Base-by-base conservation (phyloP, 306 rosid species). In the Prinsepia uniflora region DNA sequence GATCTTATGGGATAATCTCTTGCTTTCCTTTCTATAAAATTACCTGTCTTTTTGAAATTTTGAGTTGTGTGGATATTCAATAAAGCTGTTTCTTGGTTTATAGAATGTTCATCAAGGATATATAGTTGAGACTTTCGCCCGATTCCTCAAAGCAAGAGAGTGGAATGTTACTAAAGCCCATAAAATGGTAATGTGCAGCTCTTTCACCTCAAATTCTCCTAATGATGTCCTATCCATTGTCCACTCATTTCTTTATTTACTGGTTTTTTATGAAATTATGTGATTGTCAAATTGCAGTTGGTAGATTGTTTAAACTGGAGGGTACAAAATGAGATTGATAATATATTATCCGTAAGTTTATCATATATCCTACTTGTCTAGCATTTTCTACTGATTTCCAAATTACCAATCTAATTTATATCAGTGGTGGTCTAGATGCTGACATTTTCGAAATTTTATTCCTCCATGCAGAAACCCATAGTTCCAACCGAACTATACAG, bases 121-220 rank as follows among this genome's bases (percentile, higher is more conserved):
- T 67, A 41, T 74, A 59, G 56, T 79, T 11, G 97, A 93, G 78
- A 90, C 90, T 52, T 73, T 88, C 55, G 52, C 39, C 17, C 90
- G 99, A n/a, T 94, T 94, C 75, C 90, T 94, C n/a, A 94, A 80
- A 81, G 99, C 99, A 58, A 90, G 99, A 78, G 98, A 90, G 15
- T 79, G 88, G 83, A 86, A 93, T 77, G 92, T 80, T 74, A 41
- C 83, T 74, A 85, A 88, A 82, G 94, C 97, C 58, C 92, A 93
- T 74, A 88, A 87, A 84, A 93, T 93, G 98, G 98, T 89, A 76
- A 72, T 85, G 67, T 52, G 8, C 42, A 9, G 17, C 55, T 56
- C 48, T 54, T 77, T 74, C 70, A 72, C 49, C 61, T 75, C 49
- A 12, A 8, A 14, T 61, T 24, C 50, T 22, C 72, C 14, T 50